Percentiles rank a stretch among this genome's conserved stretches.
phyloP scores from a whole-genome alignment of 495 filamentous ascomycete species.

The Penicillium ochrochloron region DNA sequence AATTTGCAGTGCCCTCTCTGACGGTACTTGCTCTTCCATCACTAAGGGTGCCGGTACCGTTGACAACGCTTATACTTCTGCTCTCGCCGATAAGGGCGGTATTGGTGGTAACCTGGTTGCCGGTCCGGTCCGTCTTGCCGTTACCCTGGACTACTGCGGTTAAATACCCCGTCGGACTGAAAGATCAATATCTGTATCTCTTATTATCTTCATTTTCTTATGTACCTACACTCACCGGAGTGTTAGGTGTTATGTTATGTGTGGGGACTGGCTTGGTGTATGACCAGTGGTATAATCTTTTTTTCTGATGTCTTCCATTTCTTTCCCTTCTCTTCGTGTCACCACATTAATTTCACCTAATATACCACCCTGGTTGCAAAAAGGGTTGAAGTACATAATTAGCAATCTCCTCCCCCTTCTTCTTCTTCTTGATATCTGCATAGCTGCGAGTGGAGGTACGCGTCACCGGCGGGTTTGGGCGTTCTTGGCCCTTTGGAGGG shows the following conservation, averaged over 20 bases:
- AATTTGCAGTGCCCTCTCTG: constrained; percentile 32
- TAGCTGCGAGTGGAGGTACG: constrained; percentile 1
- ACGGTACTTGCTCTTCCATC: constrained; percentile 39
- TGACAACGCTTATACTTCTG: constrained; percentile 41
- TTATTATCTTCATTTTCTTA: constrained; percentile 15
- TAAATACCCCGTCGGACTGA: constrained; percentile 21
- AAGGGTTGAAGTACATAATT: constrained; percentile 4
- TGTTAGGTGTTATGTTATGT: constrained; percentile 11
- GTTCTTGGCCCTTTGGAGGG: neutral
- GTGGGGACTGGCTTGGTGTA: constrained; percentile 24
- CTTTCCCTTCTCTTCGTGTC: constrained; percentile 10
- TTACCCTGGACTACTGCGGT: constrained; percentile 35
- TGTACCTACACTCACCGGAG: constrained; percentile 5
- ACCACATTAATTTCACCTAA: constrained; percentile 8
- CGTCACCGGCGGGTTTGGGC: neutral
- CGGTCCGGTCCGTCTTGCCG: constrained; percentile 37
- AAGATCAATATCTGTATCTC: constrained; percentile 6
- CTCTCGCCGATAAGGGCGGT: constrained; percentile 38
- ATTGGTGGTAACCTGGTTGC: constrained; percentile 45
- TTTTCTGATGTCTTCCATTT: constrained; percentile 15
- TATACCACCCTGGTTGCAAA: constrained; percentile 25
- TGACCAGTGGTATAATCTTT: constrained; percentile 23
- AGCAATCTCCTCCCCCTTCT: neutral
- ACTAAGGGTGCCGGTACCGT: constrained; percentile 31
- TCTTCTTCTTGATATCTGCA: neutral